Evolutionary conservation across 2,329 filamentous ascomycete genomes (phyloP).

Genomic region (Sclerotinia nivalis): DNA sequence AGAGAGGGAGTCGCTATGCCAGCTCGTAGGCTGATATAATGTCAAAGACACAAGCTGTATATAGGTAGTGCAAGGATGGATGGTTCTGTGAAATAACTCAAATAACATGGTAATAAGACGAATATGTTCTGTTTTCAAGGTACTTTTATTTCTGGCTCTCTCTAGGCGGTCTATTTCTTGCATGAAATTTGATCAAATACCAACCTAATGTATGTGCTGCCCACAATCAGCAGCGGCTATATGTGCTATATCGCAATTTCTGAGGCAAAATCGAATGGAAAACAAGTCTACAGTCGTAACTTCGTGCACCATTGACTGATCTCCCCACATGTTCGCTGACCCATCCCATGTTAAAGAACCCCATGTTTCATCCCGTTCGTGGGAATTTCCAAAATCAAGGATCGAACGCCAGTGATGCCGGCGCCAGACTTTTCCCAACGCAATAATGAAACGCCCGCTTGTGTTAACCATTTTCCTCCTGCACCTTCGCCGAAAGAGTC

Average conservation of each 20-base stretch:
- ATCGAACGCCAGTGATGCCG: constrained; percentile 7
- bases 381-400: neutral
- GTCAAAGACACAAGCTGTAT: neutral
- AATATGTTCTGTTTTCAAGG: neutral
- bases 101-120: neutral
- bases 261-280: neutral
- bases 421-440: constrained; percentile 7
- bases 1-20: neutral
- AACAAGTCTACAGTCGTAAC: neutral
- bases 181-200: neutral
- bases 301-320: neutral
- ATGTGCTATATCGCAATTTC: neutral
- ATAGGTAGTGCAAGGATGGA: neutral
- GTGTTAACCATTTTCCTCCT: neutral
- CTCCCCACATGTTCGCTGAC: neutral
- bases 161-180: neutral
- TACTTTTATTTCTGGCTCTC: neutral
- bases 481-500: constrained; percentile 14
- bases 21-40: neutral
- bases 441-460: constrained; percentile 4
- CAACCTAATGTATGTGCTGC: neutral
- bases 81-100: neutral
- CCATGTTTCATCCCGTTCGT: neutral
- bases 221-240: neutral
- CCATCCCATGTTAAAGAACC: neutral